Conservation (phyloP, 1,284 basidiomycete genomes). For the Lignosus rhinocerotis region DNA sequence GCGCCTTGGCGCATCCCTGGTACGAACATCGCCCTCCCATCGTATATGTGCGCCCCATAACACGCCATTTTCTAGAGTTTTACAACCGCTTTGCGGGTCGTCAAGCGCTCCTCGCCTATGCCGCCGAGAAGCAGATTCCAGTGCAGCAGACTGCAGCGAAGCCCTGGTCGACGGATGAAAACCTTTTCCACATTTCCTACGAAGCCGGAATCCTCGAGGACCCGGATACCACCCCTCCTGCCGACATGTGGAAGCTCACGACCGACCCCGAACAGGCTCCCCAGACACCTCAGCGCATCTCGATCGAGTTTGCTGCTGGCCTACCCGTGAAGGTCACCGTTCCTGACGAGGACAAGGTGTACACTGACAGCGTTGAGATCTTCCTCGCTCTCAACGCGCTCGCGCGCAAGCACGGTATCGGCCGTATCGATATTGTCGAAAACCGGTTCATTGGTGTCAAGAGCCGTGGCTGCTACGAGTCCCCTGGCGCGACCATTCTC, state of each 20-base stretch:
- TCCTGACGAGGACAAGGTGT: constrained; percentile 48
- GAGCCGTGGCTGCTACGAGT: constrained; percentile 98
- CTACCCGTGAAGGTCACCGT: constrained; percentile 82
- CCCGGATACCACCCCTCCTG: constrained; percentile 91
- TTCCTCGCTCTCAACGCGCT: constrained; percentile 93
- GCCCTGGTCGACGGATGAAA: constrained; percentile 99
- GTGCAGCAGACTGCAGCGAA: constrained; percentile 96
- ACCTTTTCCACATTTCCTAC: constrained; percentile 99
- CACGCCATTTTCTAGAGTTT: constrained; percentile 65
- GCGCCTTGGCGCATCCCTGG: constrained; percentile 97
- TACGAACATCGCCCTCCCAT: constrained; percentile 35
- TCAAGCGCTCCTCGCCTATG: constrained; percentile 89
- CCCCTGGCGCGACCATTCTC: constrained; percentile 94
- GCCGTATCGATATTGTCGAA: constrained; percentile 98
- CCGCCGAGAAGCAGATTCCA: constrained; percentile 87
- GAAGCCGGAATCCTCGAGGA: constrained; percentile 99
- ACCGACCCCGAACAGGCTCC: constrained; percentile 85
- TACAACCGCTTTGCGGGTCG: constrained; percentile 98
- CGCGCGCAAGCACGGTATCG: constrained; percentile 93
- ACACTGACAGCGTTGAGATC: constrained; percentile 94
- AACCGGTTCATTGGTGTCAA: constrained; percentile 99
- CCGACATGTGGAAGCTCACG: constrained; percentile 99
- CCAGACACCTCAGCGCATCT: constrained; percentile 75
- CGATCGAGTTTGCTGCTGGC: constrained; percentile 85
- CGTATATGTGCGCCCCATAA: background rate